Conservation (phyloP, 371 early-diverging fungal genomes). For the Mortierella sp. region DNA sequence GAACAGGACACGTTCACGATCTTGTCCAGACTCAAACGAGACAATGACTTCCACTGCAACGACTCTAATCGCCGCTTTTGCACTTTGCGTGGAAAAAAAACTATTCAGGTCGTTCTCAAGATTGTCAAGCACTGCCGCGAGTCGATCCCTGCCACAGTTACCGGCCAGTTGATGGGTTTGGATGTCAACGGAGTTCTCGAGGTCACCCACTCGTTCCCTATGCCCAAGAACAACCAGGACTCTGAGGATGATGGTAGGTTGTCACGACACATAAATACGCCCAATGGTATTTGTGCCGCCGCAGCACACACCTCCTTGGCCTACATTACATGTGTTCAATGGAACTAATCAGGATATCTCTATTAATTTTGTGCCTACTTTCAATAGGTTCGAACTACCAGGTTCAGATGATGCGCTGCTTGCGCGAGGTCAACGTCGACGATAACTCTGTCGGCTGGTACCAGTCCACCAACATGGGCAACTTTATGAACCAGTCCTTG, state of each 20-base stretch:
- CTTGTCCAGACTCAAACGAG: neutral
- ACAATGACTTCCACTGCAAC: neutral
- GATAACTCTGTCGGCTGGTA: conserved; percentile 99
- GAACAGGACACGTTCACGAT: conserved; percentile 8
- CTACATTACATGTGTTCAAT: neutral
- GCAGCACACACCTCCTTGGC: neutral
- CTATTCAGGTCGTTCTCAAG: conserved; percentile 85
- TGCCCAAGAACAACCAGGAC: conserved; percentile 74
- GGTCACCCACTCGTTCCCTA: conserved; percentile 92
- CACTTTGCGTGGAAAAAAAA: neutral
- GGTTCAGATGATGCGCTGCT: conserved; percentile 92
- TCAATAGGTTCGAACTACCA: conserved; percentile 84
- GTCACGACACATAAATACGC: neutral
- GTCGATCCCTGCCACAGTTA: conserved; percentile 82
- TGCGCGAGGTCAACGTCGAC: conserved; percentile 95
- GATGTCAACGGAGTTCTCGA: conserved; percentile 89
- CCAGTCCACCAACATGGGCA: conserved; percentile 89
- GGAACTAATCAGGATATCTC: conserved; percentile 27
- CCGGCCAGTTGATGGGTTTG: conserved; percentile 92
- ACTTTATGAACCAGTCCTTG: conserved; percentile 91
- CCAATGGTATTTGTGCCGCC: neutral
- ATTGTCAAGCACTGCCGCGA: conserved; percentile 97
- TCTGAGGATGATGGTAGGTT: conserved; percentile 58
- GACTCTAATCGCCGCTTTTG: conserved; percentile 18
- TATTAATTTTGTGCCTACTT: neutral